These are phyloP conservation scores for Cystofilobasidium ferigula DNA, from an alignment of 768 basidiomycete species.

Conservation along the genomic window DNA sequence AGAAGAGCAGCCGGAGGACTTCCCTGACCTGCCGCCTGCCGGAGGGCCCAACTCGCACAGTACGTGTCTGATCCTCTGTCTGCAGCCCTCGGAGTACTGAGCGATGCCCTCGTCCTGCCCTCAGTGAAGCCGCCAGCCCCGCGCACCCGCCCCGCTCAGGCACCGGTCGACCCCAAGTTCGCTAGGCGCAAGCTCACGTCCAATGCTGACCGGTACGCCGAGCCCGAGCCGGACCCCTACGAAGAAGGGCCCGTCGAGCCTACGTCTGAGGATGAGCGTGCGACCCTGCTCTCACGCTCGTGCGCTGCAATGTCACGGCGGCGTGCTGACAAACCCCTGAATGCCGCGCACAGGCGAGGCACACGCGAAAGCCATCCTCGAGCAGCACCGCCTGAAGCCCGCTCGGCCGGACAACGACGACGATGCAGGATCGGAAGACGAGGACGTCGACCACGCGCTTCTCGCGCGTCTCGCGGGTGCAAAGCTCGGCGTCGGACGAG, in stretches of 20 bases:
- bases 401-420: background rate
- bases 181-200: background rate
- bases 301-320: background rate
- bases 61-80: background rate
- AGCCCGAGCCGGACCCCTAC: conserved; percentile 9
- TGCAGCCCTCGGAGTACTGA: too few relatives aligned
- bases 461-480: background rate
- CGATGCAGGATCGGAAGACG: background rate
- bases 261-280: conserved; percentile 8
- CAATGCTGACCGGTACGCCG: conserved; percentile 9
- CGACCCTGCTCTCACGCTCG: background rate
- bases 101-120: background rate
- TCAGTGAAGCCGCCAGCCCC: background rate
- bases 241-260: conserved; percentile 5
- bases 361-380: background rate
- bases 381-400: background rate
- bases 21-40: background rate
- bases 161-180: background rate
- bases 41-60: background rate
- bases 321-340: background rate
- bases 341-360: background rate
- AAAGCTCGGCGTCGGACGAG: background rate
- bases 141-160: background rate
- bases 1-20: background rate
- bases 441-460: background rate